Conservation (phyloP, 176 grass and related monocot species). For the Ananas comosus region DNA sequence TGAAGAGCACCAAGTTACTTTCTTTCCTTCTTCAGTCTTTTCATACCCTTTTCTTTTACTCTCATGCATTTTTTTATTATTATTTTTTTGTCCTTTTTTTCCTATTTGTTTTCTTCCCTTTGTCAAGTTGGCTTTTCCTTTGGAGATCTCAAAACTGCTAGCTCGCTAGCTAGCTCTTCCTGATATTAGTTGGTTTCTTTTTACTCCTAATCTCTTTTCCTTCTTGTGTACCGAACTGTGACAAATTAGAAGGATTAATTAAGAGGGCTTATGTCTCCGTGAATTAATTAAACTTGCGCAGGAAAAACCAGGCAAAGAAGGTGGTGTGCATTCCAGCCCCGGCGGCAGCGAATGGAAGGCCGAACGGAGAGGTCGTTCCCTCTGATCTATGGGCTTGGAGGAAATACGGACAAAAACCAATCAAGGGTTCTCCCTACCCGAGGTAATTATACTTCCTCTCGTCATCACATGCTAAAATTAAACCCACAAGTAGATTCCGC, state of each 20-base stretch:
- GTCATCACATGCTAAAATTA: slow-evolving; percentile 29
- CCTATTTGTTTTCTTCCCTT: too few relatives aligned
- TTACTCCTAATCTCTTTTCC: background rate
- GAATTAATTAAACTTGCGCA: slow-evolving; percentile 14
- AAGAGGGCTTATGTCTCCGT: background rate
- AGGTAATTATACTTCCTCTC: slow-evolving; percentile 36
- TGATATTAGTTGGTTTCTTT: too few relatives aligned
- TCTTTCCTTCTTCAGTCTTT: background rate
- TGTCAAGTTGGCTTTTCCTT: too few relatives aligned
- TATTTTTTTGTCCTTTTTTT: too few relatives aligned
- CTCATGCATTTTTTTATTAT: too few relatives aligned
- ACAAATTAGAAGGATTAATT: slow-evolving; percentile 1
- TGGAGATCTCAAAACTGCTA: background rate
- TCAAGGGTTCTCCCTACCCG: slow-evolving; percentile 97
- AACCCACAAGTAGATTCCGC: slow-evolving; percentile 29
- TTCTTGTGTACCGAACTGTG: background rate
- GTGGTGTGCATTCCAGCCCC: slow-evolving; percentile 94
- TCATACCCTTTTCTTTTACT: background rate
- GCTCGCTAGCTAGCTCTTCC: background rate
- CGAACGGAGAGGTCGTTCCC: slow-evolving; percentile 75
- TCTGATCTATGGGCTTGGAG: slow-evolving; percentile 99
- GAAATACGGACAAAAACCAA: slow-evolving; percentile 99
- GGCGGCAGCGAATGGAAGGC: slow-evolving; percentile 38
- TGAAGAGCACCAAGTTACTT: background rate
- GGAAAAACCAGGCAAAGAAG: slow-evolving; percentile 90